Base-by-base conservation (phyloP, 805 yeast genomes). In the Peterozyma xylosa region DNA sequence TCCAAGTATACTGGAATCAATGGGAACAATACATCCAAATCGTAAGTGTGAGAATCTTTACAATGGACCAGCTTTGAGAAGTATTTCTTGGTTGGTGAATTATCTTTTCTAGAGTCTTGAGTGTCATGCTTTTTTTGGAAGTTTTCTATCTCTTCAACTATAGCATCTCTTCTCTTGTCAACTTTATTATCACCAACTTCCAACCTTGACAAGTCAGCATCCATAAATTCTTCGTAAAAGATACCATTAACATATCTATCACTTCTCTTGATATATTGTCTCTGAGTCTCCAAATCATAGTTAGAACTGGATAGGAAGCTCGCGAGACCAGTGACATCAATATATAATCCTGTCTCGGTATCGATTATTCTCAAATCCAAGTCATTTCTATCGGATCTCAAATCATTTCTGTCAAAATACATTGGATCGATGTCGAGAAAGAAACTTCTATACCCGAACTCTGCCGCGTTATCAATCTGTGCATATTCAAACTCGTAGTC, bases 1-100 rank as follows among this genome's bases (percentile, higher is more conserved):
- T 85, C 90, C 50, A 77, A 80, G 15, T 66, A 50, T 0, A 85
- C 70, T 32, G 71, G 64, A 3, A 72, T 60, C 47, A 85, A 62
- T 0, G 87, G 83, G 9, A 67, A 54, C 13, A 84, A 55, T 40
- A 75, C 78, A 9, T 69, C 68, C 32, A 67, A 54, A 7, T 63
- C 55, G 56, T 75, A 76, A 48, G 68, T 71, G 58, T 86, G 89
- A 47, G 67, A 60, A 54, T 80, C 78, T 41, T 78, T 69, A 61
- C 86, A 79, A 47, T 71, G 64, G 48, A 63, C 45, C 4, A 62
- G 47, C 30, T 48, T 42, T 13, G 38, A 10, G 11, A 39, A 30
- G n/a, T 33, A 15, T 30, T 18, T 37, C 11, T 11, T 14, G 3
- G 39, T 30, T 7, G 39, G 41, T 15, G 37, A 33, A 5, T 38